Base-by-base conservation (phyloP, 352 stramenopile species). In the Halophytophthora polymorphica region DNA sequence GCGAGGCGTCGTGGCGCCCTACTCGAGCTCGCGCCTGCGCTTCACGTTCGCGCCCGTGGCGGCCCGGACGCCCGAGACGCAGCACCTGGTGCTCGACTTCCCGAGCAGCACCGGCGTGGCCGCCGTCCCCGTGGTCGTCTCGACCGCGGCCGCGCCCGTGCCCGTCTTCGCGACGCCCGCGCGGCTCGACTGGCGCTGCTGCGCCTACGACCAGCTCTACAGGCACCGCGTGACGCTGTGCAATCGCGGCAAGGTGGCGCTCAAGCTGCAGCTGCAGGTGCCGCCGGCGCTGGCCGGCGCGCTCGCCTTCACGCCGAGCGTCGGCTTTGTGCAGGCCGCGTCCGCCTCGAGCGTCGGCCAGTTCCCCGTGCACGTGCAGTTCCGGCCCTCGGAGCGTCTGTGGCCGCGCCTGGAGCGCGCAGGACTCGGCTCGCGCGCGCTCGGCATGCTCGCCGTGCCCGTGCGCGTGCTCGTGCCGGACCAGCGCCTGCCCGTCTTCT, bases 201-300 rank as follows among this genome's bases (percentile, higher is more conserved):
- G 83, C 42, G 77, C 93, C 1, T 87, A 87, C 41, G 80, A 74
- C 5, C 95, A 95, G 39, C 71, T 96, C 3, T 97, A 97, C 56
- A 79, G 89, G 1, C 72, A 83, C 6, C 77, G 92, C 38, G 46
- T 96, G 3, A 35, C 79, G 1, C 47, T 97, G 2, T 78, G 73
- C 39, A 98, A 98, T 49, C 82, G 91, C 13, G 88, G 86, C 11
- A 94, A 91, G 57, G 83, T 96, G 14, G 77, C 91, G 11, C 64
- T 96, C 12, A 92, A 94, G 50, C 73, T 90, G 18, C 70, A 90
- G 23, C 52, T 95, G 1, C 77, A 79, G 28, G 69, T 90, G 1
- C 87, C 90, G 1, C 82, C 84, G 39, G 44, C 58, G 4, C 66
- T 97, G 1, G 52, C 62, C 14, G 64, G 72, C 1, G 80, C 59